A percentile compares a stretch with the other conserved stretches of the same genome.
phyloP scores from a whole-genome alignment of 805 yeast genomes.

The Metschnikowia dekortorum region DNA sequence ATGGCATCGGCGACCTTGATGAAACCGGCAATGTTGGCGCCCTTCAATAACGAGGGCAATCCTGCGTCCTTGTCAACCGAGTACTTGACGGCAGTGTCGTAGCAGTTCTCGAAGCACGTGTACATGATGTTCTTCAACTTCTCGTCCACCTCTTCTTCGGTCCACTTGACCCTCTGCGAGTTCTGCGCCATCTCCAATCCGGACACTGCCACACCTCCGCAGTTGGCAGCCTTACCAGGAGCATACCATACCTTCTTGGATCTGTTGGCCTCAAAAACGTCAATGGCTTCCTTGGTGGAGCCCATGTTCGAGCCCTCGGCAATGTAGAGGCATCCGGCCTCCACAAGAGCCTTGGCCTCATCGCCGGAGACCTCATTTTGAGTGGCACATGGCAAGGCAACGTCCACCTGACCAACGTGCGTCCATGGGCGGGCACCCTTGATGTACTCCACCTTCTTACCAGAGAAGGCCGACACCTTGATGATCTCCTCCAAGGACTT shows the following conservation, averaged over 20 bases:
- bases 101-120: constrained; percentile 88
- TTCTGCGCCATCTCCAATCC: constrained; percentile 99
- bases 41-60: constrained; percentile 93
- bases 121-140: constrained; percentile 91
- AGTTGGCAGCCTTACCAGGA: constrained; percentile 98
- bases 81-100: constrained; percentile 79
- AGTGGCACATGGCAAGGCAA: constrained; percentile 97
- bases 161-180: constrained; percentile 91
- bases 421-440: constrained; percentile 97
- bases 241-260: constrained; percentile 84
- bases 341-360: constrained; percentile 92
- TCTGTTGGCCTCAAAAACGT: constrained; percentile 85
- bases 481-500: constrained; percentile 67
- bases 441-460: constrained; percentile 65
- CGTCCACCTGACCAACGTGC: constrained; percentile 84
- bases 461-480: constrained; percentile 54
- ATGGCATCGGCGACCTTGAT: constrained; percentile 97
- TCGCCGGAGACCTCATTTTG: constrained; percentile 97
- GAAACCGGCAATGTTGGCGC: constrained; percentile 99
- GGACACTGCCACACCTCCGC: constrained; percentile 99
- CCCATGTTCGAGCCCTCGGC: constrained; percentile 99
- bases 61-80: constrained; percentile 61
- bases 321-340: constrained; percentile 85
- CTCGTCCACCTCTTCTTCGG: constrained; percentile 85
- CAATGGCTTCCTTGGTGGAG: constrained; percentile 95